Conservation (phyloP, 78 protist species). For the Pelomyxa schiedti region DNA sequence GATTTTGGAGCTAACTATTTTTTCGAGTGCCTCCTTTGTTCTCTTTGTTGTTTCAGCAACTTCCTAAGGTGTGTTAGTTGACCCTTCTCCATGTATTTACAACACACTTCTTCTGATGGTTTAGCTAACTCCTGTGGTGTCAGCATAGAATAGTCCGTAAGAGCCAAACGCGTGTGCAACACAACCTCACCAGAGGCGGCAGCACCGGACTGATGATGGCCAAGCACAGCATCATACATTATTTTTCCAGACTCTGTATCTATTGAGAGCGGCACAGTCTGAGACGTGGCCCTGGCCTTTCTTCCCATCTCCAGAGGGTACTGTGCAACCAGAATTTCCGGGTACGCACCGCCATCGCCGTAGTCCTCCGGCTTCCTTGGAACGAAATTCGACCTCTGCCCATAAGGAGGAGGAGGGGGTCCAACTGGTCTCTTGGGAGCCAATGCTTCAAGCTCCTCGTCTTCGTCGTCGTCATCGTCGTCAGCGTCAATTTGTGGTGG, state of each 20-base stretch:
- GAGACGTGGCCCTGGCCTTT: not conserved
- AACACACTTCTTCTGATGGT: no score
- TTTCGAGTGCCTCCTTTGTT: not conserved
- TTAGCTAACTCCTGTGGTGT: no score
- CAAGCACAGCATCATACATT: constrained; percentile 28
- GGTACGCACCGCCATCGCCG: constrained; percentile 92
- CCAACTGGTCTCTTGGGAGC: no score
- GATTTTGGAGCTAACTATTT: constrained; percentile 7
- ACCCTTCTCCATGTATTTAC: no score
- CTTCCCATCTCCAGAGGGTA: constrained; percentile 80
- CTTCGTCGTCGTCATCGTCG: no score
- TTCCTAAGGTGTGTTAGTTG: not conserved
- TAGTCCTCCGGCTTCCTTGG: constrained; percentile 63
- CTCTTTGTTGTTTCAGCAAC: not conserved
- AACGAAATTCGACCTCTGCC: constrained; percentile 28
- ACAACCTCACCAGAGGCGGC: no score
- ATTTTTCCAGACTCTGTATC: constrained; percentile 27
- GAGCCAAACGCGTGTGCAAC: no score
- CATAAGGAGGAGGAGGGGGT: constrained; percentile 36
- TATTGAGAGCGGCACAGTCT: not conserved
- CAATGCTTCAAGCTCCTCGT: no score
- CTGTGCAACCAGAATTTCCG: constrained; percentile 80
- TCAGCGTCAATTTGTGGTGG: no score
- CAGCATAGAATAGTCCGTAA: no score
- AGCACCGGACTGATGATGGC: no score